Conservation (phyloP, 352 stramenopile genomes). For the Chrysophaeum taylorii region DNA sequence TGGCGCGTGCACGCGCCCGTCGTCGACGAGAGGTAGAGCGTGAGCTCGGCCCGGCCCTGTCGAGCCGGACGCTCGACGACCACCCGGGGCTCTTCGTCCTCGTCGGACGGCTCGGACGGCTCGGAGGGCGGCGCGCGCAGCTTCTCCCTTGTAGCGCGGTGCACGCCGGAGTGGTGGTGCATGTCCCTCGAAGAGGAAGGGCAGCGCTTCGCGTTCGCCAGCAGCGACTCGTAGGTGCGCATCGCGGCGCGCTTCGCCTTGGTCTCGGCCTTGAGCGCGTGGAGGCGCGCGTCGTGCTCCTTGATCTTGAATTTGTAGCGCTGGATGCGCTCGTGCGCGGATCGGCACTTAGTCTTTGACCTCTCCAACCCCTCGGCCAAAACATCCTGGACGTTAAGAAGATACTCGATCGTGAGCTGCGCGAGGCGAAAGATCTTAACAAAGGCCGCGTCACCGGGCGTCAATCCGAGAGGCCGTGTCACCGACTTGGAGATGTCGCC, state of each 20-base stretch:
- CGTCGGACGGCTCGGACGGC: neutral
- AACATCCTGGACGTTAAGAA: constrained; percentile 42
- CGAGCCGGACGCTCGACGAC: too few species aligned
- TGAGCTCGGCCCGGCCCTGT: neutral
- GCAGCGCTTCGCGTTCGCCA: neutral
- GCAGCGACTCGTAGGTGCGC: neutral
- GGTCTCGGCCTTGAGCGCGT: neutral
- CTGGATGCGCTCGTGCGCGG: neutral
- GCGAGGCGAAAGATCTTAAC: constrained; percentile 41
- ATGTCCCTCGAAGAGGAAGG: too few species aligned
- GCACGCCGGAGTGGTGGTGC: too few species aligned
- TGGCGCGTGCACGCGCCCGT: neutral
- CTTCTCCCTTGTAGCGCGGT: neutral
- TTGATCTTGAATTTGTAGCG: neutral
- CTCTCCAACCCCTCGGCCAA: constrained; percentile 20
- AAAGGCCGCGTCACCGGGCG: neutral
- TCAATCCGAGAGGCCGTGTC: neutral
- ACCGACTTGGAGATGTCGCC: neutral
- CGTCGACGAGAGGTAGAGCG: neutral
- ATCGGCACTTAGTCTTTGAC: neutral
- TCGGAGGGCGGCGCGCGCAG: neutral
- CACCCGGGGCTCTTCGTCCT: too few species aligned
- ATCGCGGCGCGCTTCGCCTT: neutral
- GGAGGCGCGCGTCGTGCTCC: neutral
- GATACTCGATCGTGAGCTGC: constrained; percentile 44